Percentiles rank a stretch among this genome's conserved stretches.
phyloP scores from a whole-genome alignment of 305 asterid genomes.

The Euphrasia arctica region DNA sequence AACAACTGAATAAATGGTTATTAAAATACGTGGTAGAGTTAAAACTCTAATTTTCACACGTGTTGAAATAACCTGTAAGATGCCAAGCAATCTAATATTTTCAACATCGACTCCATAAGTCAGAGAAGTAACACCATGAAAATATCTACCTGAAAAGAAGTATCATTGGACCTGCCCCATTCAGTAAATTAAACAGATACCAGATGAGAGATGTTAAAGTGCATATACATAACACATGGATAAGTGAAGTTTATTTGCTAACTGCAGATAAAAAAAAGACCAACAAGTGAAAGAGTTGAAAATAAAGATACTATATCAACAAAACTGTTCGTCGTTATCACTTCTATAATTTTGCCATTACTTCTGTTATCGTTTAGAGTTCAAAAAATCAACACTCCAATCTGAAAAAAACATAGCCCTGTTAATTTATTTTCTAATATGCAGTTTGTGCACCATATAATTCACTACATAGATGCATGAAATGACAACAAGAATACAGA shows the following conservation, averaged over 20 bases:
- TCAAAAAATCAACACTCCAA: neutral
- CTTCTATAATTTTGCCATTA: neutral
- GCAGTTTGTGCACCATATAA: neutral
- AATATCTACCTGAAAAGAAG: slow-evolving; percentile 70
- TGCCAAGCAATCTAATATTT: slow-evolving; percentile 67
- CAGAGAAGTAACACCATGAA: slow-evolving; percentile 78
- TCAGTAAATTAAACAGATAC: slow-evolving; percentile 19
- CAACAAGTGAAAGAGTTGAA: slow-evolving; percentile 1
- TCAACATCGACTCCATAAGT: slow-evolving; percentile 81
- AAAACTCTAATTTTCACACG: slow-evolving; percentile 18
- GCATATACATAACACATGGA: too few species aligned
- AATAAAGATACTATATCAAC: neutral
- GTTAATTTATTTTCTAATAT: neutral
- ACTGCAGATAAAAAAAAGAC: slow-evolving; percentile 7
- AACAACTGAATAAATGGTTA: slow-evolving; percentile 12
- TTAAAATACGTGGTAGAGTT: slow-evolving; percentile 9
- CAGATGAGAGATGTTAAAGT: too few species aligned
- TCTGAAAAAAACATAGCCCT: neutral
- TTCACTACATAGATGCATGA: slow-evolving; percentile 6
- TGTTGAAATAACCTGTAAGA: slow-evolving; percentile 61
- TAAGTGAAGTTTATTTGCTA: too few species aligned
- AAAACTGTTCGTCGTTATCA: neutral
- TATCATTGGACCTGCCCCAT: neutral
- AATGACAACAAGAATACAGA: slow-evolving; percentile 18
- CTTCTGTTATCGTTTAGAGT: neutral